Percentiles rank a stretch among this genome's conserved stretches.
phyloP scores from a whole-genome alignment of 371 early-diverging fungal genomes.

The Dinochytrium kinnereticum region DNA sequence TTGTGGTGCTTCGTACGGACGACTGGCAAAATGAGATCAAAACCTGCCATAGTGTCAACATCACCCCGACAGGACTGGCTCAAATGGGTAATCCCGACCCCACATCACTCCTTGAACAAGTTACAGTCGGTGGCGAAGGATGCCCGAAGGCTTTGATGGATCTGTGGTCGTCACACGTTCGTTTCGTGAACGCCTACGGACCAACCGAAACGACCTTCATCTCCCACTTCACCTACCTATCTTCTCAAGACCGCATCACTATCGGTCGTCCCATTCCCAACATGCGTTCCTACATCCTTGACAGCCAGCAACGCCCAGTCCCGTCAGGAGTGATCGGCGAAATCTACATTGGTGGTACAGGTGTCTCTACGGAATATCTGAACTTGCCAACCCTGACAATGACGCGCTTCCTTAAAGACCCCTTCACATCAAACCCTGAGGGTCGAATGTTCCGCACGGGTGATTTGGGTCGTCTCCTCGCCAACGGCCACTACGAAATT shows the following conservation, averaged over 20 bases:
- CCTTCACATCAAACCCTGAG: neutral
- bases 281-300: slow-evolving; percentile 21
- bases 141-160: slow-evolving; percentile 31
- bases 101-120: slow-evolving; percentile 21
- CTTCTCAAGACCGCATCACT: neutral
- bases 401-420: slow-evolving; percentile 29
- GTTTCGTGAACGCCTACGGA: slow-evolving; percentile 42
- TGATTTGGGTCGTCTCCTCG: slow-evolving; percentile 38
- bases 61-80: slow-evolving; percentile 37
- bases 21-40: slow-evolving; percentile 11
- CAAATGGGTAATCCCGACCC: slow-evolving; percentile 13
- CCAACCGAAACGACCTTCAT: slow-evolving; percentile 40
- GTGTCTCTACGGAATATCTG: slow-evolving; percentile 20
- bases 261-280: slow-evolving; percentile 20
- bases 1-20: slow-evolving; percentile 31
- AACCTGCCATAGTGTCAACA: slow-evolving; percentile 13
- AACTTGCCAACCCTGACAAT: slow-evolving; percentile 35
- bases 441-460: slow-evolving; percentile 32
- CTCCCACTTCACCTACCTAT: neutral
- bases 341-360: slow-evolving; percentile 26
- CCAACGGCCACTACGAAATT: slow-evolving; percentile 48
- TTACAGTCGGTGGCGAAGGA: slow-evolving; percentile 31
- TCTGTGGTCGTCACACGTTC: slow-evolving; percentile 21
- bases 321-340: slow-evolving; percentile 37
- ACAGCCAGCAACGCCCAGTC: slow-evolving; percentile 13